Base-by-base conservation (phyloP, 108 stramenopile species). In the Skeletonema menzelii region DNA sequence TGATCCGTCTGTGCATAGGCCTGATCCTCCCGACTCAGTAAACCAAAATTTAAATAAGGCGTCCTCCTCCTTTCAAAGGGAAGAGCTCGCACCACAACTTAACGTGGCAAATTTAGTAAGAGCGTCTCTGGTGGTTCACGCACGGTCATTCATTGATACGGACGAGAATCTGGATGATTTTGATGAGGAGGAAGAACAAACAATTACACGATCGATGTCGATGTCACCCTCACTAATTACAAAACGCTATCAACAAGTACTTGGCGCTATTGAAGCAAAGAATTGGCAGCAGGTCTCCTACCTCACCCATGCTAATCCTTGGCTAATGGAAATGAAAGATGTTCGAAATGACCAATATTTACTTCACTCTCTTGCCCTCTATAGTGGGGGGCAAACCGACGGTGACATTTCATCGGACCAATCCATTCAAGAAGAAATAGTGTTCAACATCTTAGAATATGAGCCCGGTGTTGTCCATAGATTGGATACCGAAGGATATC, bases 311-410 rank as follows among this genome's bases (percentile, higher is more conserved):
- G 94, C 94, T 4, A 92, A 95, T 70, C 94, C 91, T 11, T 87
- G 85, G 84, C 78, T 95, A 13, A 89, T 91, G 49, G 94, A 95
- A 56, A 95, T 95, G 94, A 85, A 84, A 37, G 91, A 95, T 67
- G 61, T 92, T 63, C 82, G 86, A n/a, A 89, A 87, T 59, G 84
- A 87, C 42, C 94, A 93, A 70, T 87, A 73, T 59, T 63, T 95
- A n/a, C 66, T 93, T 34, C 94, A 95, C 66, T 86, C 86, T 35
- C 77, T 95, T 42, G 84, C 91, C 20, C 80, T 90, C 27, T 91
- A 81, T 76, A 90, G 94, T 37, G 81, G 73, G 8, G 82, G 84
- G 8, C 72, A 72, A 56, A 49, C 63, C 20, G 49, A 56, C 56
- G 79, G 46, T 2, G 67, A 57, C 17, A 68, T 59, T 58, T 34